Conservation (phyloP, 1,139 yeast species). For the Scheffersomyces parashehatae region DNA sequence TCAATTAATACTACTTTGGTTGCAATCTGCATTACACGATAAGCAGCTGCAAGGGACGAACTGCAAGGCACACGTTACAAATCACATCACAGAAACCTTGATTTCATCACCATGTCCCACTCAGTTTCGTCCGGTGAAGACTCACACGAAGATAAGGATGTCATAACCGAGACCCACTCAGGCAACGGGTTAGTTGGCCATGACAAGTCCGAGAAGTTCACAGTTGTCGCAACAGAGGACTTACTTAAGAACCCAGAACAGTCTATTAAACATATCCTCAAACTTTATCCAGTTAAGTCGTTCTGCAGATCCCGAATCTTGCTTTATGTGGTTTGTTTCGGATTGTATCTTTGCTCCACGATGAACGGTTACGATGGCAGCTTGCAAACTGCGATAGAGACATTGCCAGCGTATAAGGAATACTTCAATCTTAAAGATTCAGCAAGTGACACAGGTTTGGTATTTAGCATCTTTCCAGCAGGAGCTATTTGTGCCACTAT, state of each 20-base stretch:
- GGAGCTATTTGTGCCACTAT: conserved; percentile 17
- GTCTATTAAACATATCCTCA: background rate
- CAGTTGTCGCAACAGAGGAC: background rate
- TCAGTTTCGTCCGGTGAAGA: too few species aligned
- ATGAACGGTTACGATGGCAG: conserved; percentile 1
- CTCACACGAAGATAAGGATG: too few species aligned
- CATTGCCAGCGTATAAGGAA: background rate
- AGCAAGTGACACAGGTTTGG: conserved; percentile 21
- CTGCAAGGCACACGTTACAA: too few species aligned
- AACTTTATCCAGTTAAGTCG: background rate
- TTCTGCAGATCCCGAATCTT: background rate
- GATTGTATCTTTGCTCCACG: background rate
- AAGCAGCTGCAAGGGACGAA: too few species aligned
- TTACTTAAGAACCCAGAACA: background rate
- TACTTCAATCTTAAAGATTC: conserved; percentile 4
- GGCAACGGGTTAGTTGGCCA: too few species aligned
- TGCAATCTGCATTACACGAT: too few species aligned
- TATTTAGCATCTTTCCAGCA: conserved; percentile 19
- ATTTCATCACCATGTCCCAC: too few species aligned
- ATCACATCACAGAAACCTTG: too few species aligned
- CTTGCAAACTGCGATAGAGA: background rate
- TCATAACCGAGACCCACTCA: too few species aligned
- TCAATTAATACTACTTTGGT: too few species aligned
- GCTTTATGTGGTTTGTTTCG: background rate
- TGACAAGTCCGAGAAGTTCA: too few species aligned